These are phyloP conservation scores for Monosporascus sp. DNA, from an alignment of 2,329 filamentous ascomycete genomes.

Conservation along the genomic window DNA sequence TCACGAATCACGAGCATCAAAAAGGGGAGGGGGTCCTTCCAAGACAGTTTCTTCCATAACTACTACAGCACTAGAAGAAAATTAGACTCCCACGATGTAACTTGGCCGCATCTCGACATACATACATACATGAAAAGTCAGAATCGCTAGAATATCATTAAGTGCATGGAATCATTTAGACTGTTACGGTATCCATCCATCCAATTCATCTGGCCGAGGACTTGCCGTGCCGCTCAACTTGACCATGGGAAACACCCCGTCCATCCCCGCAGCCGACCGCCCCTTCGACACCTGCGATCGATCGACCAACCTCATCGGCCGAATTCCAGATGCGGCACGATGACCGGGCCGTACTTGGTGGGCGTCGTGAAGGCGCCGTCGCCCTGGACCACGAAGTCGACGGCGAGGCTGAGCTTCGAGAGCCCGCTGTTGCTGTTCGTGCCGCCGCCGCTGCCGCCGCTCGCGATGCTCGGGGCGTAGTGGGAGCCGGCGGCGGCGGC, in stretches of 20 bases:
- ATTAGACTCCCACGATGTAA: neutral
- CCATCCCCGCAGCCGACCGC: neutral
- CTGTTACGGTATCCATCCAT: too few species aligned
- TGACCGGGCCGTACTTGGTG: constrained; percentile 95
- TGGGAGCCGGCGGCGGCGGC: constrained; percentile 61
- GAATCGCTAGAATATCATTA: too few species aligned
- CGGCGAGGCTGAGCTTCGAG: constrained; percentile 74
- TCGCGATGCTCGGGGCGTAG: constrained; percentile 23
- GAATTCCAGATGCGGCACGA: constrained; percentile 81
- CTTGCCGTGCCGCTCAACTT: too few species aligned
- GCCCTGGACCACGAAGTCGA: constrained; percentile 95
- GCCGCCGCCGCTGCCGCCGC: constrained; percentile 11
- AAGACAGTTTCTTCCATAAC: neutral
- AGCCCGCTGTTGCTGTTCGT: constrained; percentile 40
- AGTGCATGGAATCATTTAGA: too few species aligned
- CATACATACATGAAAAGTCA: too few species aligned
- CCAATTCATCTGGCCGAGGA: too few species aligned
- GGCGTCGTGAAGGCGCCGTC: constrained; percentile 75
- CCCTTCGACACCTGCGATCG: neutral
- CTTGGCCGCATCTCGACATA: too few species aligned
- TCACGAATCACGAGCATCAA: neutral
- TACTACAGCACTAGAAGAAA: neutral
- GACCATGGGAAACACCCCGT: too few species aligned
- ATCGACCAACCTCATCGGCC: constrained; percentile 43
- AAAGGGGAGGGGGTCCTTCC: neutral